These are phyloP conservation scores for Backusella sp. DNA, from an alignment of 192 early-diverging fungal genomes.

Conservation along the genomic window DNA sequence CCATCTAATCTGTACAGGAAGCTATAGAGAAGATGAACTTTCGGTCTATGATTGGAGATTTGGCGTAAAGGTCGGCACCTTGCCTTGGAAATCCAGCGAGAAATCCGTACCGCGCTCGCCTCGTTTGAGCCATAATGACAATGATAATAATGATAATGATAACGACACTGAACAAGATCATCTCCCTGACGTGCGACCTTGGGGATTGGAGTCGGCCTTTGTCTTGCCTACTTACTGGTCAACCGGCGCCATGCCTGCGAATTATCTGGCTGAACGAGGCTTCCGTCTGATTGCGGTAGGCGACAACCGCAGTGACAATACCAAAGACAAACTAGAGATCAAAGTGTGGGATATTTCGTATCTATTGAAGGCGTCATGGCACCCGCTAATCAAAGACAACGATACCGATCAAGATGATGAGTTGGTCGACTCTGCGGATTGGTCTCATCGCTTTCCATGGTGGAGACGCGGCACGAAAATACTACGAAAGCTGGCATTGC, in stretches of 20 bases:
- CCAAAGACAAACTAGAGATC: conserved; percentile 24
- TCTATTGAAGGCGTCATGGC: conserved; percentile 16
- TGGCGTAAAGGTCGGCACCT: conserved; percentile 26
- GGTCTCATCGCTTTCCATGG: conserved; percentile 20
- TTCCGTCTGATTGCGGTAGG: conserved; percentile 28
- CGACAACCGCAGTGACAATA: conserved; percentile 23
- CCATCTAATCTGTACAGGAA: conserved; percentile 27
- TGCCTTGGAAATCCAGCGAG: conserved; percentile 21
- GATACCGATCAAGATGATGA: background rate
- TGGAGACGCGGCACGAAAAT: conserved; percentile 18
- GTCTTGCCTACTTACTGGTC: conserved; percentile 12
- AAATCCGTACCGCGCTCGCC: background rate
- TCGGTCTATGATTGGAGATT: conserved; percentile 37
- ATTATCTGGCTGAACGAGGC: conserved; percentile 16
- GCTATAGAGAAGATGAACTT: conserved; percentile 24
- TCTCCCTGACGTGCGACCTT: conserved; percentile 10
- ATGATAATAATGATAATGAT: background rate
- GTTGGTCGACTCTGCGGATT: background rate
- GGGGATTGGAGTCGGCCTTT: conserved; percentile 29
- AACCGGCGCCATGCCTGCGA: background rate
- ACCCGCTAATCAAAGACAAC: conserved; percentile 1
- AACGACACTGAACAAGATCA: background rate
- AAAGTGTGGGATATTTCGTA: conserved; percentile 32
- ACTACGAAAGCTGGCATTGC: conserved; percentile 6
- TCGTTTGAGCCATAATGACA: background rate